Conservation (phyloP, 2,329 filamentous ascomycete genomes). For the Pestalotiopsis sp. region DNA sequence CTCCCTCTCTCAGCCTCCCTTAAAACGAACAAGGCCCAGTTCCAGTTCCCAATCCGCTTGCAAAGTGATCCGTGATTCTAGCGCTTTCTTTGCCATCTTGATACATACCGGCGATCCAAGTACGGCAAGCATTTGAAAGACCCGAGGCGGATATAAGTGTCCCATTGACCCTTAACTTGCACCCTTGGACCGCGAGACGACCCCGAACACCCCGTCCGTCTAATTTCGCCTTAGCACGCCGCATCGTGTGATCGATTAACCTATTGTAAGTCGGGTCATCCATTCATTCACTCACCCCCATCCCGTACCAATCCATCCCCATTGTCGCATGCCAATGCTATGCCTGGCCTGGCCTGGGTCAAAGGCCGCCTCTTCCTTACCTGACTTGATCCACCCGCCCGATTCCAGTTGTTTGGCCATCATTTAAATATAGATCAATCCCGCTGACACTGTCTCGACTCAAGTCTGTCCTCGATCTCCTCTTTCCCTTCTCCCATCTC, state of each 20-base stretch:
- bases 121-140: not conserved
- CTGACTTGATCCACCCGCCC: not conserved
- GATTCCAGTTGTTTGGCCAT: not conserved
- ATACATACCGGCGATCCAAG: not conserved
- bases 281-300: not conserved
- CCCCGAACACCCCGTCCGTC: not conserved
- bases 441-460: conserved; percentile 6
- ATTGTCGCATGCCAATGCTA: not conserved
- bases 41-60: not conserved
- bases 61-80: not conserved
- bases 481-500: not conserved
- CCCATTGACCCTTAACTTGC: not conserved
- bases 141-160: not conserved
- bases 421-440: conserved; percentile 10
- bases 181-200: conserved; percentile 2
- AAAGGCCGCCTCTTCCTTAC: too few relatives aligned
- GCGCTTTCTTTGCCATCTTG: not conserved
- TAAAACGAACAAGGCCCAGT: not conserved
- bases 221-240: conserved; percentile 6
- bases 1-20: not conserved
- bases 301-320: too few relatives aligned
- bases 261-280: not conserved
- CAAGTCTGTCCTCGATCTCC: not conserved
- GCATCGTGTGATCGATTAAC: conserved; percentile 8
- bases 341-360: not conserved